Base-by-base conservation (phyloP, 2,329 filamentous ascomycete genomes). In the Xylaria sp. region DNA sequence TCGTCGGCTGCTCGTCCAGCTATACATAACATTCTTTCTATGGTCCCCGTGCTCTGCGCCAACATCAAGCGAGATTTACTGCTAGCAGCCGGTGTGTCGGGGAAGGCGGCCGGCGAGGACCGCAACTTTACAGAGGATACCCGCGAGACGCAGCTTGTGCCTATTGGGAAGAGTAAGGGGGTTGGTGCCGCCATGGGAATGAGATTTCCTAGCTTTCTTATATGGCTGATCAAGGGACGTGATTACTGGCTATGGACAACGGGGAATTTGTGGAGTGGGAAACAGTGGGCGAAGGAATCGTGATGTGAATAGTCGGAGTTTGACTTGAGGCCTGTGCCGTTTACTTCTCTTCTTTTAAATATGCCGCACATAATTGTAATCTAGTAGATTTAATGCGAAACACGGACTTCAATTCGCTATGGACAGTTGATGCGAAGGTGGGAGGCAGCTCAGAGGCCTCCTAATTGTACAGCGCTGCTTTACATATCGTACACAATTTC, bases 181-280 rank as follows among this genome's bases (percentile, higher is more conserved):
- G 79, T 83, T 8, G 81, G 81, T 0, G 76, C 76, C 0, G 74
- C 70, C 0, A 79, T 79, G 71, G 81, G 81, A 0, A 80, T 68
- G 29, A 68, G 68, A 38, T 3, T 83, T 23, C 80, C 81, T 0
- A 78, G 80, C 49, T 79, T 77, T 25, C 15, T 80, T 41, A 77
- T 83, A 0, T 83, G 81, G 79, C 48, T 80, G 68, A 75, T 83
- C 52, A 84, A 84, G 67, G 80, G 82, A 1, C 71, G 80, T 17
- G 80, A 83, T 62, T 83, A 83, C 62, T 85, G 80, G 79, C 56
- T 84, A 27, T 81, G 80, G 79, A 83, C 79, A 9, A 80, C 78
- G 1, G 77, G 71, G 0, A 67, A 67, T 3, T 57, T 84, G 13
- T 85, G 82, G 83, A 82, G 71, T 70, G 83, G 82, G 15, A 79